Base-by-base conservation (phyloP, 202 grass and related monocot genomes). In the Zizania palustris region DNA sequence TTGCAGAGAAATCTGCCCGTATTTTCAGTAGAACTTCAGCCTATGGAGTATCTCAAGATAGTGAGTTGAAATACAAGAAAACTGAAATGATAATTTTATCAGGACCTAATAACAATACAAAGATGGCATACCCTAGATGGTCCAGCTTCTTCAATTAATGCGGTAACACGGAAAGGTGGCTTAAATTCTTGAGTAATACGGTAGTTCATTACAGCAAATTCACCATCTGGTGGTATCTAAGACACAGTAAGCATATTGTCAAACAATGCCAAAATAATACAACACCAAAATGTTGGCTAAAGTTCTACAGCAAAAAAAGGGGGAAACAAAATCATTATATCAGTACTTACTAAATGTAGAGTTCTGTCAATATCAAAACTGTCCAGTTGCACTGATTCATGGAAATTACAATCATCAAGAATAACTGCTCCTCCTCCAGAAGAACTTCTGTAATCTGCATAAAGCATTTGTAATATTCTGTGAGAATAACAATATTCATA, bases 361-460 rank as follows among this genome's bases (percentile, higher is more conserved):
- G 89, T 95, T 87, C 89, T 92, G 75, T 99, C 96, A 46, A 90
- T 80, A 76, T 95, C 96, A 83, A 99, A 99, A 67, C 96, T 95
- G 63, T 99, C 96, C 45, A 99, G 80, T 77, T 94, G 96, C 50
- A 99, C 96, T 2, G 96, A 95, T 72, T 99, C 96, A 22, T 99
- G 96, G 75, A 99, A 99, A 64, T 99, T 99, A 79, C 96, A 99
- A 81, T 99, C 96, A 81, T 99, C 96, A 83, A 99, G 91, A 83
- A 95, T 41, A 10, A 99, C 96, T 33, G 83, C 44, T 37, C 96
- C 95, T 71, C 88, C 84, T 58, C 94, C 94, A 85, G 89, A 60
- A 69, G 95, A 99, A 81, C 92, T 92, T 88, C 89, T 92, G 67
- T 93, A 96, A 84, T 94, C 91, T 97, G 78, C 36, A 74, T 73